Evolutionary conservation across 2,329 filamentous ascomycete genomes (phyloP).

Genomic region (Beauveria rudraprayagi): DNA sequence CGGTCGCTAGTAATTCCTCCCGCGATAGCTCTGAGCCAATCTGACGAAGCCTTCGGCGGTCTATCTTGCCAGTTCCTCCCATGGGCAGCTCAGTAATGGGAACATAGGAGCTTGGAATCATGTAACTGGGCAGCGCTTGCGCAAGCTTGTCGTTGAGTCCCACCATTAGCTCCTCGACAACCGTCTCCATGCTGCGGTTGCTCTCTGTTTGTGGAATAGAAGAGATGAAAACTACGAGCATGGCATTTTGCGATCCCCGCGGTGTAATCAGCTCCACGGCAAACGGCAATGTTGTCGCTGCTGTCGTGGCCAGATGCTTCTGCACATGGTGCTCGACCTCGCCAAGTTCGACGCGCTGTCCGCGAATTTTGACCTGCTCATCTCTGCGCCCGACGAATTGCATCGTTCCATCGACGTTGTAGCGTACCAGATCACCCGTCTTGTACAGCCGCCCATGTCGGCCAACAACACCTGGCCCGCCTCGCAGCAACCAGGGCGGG

Average conservation of each 20-base stretch:
- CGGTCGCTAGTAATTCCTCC: not conserved
- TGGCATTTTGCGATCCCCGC: not conserved
- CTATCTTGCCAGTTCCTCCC: not conserved
- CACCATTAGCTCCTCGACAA: not conserved
- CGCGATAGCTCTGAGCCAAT: not conserved
- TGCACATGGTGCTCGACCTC: conserved; percentile 14
- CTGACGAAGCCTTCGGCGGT: not conserved
- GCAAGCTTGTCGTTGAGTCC: not conserved
- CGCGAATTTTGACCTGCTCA: conserved; percentile 15
- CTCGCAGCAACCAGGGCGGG: conserved; percentile 25
- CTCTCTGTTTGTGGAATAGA: not conserved
- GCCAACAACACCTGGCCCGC: conserved; percentile 17
- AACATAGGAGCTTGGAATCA: not conserved
- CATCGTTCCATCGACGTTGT: conserved; percentile 22
- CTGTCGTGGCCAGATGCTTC: not conserved
- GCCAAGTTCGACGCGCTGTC: conserved; percentile 15
- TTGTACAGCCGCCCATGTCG: conserved; percentile 36
- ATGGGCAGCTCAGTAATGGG: not conserved
- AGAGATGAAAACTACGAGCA: not conserved
- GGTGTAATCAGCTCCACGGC: not conserved
- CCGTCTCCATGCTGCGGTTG: not conserved
- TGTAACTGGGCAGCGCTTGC: not conserved
- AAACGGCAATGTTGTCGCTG: not conserved
- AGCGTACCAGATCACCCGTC: conserved; percentile 44
- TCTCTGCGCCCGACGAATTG: conserved; percentile 14